Evolutionary conservation across 2,329 filamentous ascomycete species (phyloP).

Genomic region (Annulohypoxylon truncatum): DNA sequence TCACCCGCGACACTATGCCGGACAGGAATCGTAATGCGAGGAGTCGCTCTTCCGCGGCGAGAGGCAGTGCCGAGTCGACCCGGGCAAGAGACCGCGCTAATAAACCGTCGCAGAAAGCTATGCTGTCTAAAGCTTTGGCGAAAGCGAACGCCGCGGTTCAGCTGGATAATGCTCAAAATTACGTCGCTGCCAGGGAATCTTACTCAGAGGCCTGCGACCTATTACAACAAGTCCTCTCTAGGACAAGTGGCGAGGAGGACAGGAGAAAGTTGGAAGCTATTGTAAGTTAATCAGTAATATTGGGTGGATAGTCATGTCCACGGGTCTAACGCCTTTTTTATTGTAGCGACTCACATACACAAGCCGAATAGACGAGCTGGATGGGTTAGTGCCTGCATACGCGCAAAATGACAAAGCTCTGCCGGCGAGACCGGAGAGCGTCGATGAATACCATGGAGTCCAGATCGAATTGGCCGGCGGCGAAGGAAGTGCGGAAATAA

Average conservation of each 20-base stretch:
- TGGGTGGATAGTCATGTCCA: not conserved
- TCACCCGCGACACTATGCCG: constrained; percentile 49
- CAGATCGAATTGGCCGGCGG: constrained; percentile 52
- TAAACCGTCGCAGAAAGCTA: constrained; percentile 83
- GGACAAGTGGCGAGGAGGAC: constrained; percentile 87
- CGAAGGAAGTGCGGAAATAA: constrained; percentile 58
- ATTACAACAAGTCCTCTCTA: constrained; percentile 85
- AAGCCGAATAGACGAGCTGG: constrained; percentile 87
- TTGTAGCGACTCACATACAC: constrained; percentile 86
- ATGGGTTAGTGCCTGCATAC: constrained; percentile 72
- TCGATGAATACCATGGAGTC: constrained; percentile 60
- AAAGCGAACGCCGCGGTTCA: constrained; percentile 97
- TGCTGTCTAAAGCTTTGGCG: constrained; percentile 94
- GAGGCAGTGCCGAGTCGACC: constrained; percentile 58
- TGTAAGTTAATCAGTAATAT: constrained; percentile 65
- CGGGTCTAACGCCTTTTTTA: constrained; percentile 23
- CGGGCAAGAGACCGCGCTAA: constrained; percentile 52
- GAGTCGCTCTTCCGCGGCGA: constrained; percentile 59
- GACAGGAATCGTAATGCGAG: constrained; percentile 58
- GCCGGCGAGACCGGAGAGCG: constrained; percentile 74
- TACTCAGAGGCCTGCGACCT: constrained; percentile 92
- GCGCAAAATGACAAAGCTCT: constrained; percentile 76
- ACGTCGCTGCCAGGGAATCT: constrained; percentile 88
- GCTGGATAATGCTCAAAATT: constrained; percentile 95
- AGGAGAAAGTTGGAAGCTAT: constrained; percentile 92